phyloP scores from a whole-genome alignment of 108 stramenopile genomes.

The Schizochytrium sp. region DNA sequence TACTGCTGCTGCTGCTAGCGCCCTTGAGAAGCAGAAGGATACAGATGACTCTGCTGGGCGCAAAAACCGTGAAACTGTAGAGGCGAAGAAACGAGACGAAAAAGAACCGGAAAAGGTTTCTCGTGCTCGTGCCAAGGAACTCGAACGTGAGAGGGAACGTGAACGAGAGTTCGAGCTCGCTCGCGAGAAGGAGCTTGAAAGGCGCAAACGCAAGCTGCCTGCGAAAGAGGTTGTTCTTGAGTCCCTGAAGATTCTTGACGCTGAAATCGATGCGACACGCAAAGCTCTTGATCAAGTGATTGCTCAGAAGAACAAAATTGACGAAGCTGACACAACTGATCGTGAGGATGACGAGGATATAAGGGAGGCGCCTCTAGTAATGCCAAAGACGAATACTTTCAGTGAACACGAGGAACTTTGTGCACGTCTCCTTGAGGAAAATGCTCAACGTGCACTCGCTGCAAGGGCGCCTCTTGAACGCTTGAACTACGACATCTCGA shows the following conservation, averaged over 20 bases:
- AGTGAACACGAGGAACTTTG: constrained; percentile 12
- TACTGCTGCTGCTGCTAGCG: neutral
- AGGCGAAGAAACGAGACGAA: constrained; percentile 27
- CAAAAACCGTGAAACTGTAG: neutral
- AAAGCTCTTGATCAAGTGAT: neutral
- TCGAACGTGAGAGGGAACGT: neutral
- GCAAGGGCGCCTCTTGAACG: neutral
- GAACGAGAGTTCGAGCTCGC: constrained; percentile 12
- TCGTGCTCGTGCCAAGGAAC: neutral
- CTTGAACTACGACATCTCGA: neutral
- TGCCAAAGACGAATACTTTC: neutral
- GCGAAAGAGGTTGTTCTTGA: neutral
- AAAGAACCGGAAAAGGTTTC: neutral
- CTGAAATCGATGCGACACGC: neutral
- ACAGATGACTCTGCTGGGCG: neutral
- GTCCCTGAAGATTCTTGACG: neutral
- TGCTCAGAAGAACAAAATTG: neutral
- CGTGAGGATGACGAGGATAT: constrained; percentile 11
- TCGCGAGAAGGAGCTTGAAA: neutral
- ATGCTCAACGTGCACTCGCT: neutral
- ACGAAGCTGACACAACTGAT: neutral
- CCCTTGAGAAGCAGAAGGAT: neutral
- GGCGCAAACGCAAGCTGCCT: constrained; percentile 51
- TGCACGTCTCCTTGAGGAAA: neutral
- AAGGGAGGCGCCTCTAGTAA: neutral